Evolutionary conservation across 345 rosid species (phyloP), one percentile per base, ranked within the genome.

Genomic region (Stellera chamaejasme): DNA sequence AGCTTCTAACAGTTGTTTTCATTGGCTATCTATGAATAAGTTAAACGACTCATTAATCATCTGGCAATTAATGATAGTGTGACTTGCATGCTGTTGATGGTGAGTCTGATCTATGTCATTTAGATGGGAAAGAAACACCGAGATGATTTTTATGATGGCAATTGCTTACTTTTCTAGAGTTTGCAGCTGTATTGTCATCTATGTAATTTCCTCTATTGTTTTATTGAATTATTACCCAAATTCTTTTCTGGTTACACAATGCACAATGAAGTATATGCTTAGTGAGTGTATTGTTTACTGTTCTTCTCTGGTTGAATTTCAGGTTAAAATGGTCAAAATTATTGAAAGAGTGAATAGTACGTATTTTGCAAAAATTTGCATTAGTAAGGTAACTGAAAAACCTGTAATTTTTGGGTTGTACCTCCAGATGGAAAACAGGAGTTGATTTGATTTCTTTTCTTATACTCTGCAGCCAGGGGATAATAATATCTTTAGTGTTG

Each of bases 261-360:
- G 39, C 8, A 32, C 1, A 5, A 2, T 32, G 8, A 32, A 32
- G 39, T 32, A 32, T 8, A 4, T 19, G 5, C 39, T 4, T 1
- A 4, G 5, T 32, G 7, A 32, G 7, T 32, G 5, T 32, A 32
- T 32, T 8, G 8, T 32, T 32, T 8, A 32, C 8, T 32, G 8
- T 26, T 53, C 60, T 43, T 46, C 5, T 47, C 23, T 55, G 11
- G 12, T 50, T 32, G 41, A 28, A 50, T 76, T 71, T 47, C 84
- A 92, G 98, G 84, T 92, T 25, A 75, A 79, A 78, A 79, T 88
- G 98, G 85, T 81, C 44, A 82, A 79, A 78, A 85, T 92, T 67
- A 92, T 95, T 6, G 67, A 81, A 64, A 80, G 88, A 76, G 87
- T 81, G 50, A 64, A 54, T 12, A 84, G 79, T 68, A 92, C 88